These are phyloP conservation scores for Phanerochaete carnosa DNA, from an alignment of 768 basidiomycete genomes.

Conservation along the genomic window DNA sequence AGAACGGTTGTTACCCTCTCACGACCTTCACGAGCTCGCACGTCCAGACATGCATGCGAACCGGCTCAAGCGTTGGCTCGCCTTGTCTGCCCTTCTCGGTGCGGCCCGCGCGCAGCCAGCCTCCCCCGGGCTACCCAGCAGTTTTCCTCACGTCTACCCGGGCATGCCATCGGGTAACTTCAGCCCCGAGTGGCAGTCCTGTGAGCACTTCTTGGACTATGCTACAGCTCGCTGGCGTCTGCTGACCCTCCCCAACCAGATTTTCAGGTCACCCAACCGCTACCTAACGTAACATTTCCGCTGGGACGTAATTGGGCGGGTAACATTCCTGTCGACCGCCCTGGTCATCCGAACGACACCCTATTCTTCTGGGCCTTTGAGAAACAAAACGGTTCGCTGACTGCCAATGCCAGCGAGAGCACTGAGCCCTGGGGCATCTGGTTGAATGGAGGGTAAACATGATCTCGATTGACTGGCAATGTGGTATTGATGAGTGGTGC, in stretches of 20 bases:
- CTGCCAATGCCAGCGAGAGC: slow-evolving; percentile 20
- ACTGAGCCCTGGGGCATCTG: slow-evolving; percentile 37
- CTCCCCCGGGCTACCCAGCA: not conserved
- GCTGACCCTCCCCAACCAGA: slow-evolving; percentile 18
- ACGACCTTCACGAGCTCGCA: not conserved
- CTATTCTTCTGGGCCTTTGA: slow-evolving; percentile 41
- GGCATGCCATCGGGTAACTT: slow-evolving; percentile 35
- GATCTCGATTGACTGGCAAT: not conserved
- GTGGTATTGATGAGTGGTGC: not conserved
- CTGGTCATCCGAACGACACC: slow-evolving; percentile 34
- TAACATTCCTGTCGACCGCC: slow-evolving; percentile 30
- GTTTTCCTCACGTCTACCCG: slow-evolving; percentile 40
- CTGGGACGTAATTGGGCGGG: slow-evolving; percentile 35
- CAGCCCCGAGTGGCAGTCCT: slow-evolving; percentile 31
- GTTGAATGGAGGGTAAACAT: slow-evolving; percentile 33
- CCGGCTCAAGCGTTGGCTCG: not conserved
- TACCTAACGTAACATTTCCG: slow-evolving; percentile 33
- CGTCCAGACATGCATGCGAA: not conserved
- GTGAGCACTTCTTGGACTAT: slow-evolving; percentile 16
- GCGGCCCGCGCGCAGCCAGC: not conserved
- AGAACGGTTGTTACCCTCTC: not conserved
- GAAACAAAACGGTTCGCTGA: slow-evolving; percentile 33
- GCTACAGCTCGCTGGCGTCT: not conserved
- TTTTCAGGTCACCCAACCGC: slow-evolving; percentile 32
- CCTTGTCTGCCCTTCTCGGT: not conserved